phyloP scores from a whole-genome alignment of 2,329 filamentous ascomycete genomes.

The Pseudodiploospora longispora region DNA sequence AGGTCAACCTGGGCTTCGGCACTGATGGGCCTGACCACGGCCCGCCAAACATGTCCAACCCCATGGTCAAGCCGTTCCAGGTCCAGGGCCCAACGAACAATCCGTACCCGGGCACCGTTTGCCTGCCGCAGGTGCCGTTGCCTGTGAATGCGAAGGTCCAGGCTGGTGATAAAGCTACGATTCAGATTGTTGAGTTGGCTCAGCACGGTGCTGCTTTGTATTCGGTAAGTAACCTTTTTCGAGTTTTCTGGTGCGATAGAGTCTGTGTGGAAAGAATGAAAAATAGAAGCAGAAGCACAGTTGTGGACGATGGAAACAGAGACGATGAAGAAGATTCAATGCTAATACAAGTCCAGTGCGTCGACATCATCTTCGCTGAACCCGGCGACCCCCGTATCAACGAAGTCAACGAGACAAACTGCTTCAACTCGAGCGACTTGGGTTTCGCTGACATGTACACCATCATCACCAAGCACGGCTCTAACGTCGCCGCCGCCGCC shows the following conservation, averaged over 20 bases:
- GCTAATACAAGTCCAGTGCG: conserved; percentile 52
- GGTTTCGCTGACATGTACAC: conserved; percentile 72
- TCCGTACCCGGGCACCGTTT: conserved; percentile 83
- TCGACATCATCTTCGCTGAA: conserved; percentile 86
- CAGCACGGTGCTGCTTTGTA: conserved; percentile 77
- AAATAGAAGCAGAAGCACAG: neutral
- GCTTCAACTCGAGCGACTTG: conserved; percentile 77
- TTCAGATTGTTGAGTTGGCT: conserved; percentile 78
- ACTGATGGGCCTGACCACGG: conserved; percentile 54
- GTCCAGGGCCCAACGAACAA: conserved; percentile 73
- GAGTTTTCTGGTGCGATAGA: neutral
- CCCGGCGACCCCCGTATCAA: conserved; percentile 58
- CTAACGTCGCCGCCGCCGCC: neutral
- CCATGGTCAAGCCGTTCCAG: conserved; percentile 74
- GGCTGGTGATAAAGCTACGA: conserved; percentile 80
- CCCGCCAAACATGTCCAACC: conserved; percentile 79
- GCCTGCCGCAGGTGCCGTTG: conserved; percentile 80
- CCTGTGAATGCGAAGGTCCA: conserved; percentile 64
- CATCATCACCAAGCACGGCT: conserved; percentile 37
- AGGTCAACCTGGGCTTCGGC: conserved; percentile 85
- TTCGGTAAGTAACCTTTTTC: conserved; percentile 50
- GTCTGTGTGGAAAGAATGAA: neutral
- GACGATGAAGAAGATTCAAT: neutral
- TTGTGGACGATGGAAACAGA: neutral
- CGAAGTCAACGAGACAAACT: conserved; percentile 73